Base-by-base conservation (phyloP, 495 filamentous ascomycete species). In the Chaetomidium leptoderma region DNA sequence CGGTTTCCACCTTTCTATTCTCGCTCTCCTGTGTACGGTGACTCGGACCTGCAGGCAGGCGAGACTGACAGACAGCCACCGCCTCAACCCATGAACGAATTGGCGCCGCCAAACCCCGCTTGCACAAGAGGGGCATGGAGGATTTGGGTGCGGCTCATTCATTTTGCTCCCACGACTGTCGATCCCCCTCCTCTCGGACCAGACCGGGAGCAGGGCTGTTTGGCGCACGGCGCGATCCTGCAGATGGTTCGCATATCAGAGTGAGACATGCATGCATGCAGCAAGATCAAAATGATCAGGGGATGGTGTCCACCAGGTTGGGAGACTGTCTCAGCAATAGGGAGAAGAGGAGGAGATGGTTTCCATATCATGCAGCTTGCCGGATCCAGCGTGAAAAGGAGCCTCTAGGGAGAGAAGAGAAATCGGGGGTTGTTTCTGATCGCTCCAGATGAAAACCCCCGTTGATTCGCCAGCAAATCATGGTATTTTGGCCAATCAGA, bases 401-500 rank as follows among this genome's bases (percentile, higher is more conserved):
- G 29, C 21, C 53, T 32, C 2, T 5, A 6, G 33, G 26, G 51
- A 39, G 23, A 33, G 17, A 27, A n/a, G n/a, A n/a, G n/a, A 32
- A 36, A 57, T 57, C 39, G 47, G 61, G 39, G 46, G 35, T 43
- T 40, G n/a, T 49, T 48, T 43, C 19, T 14, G 26, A 19, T 33
- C 23, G 17, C 21, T 21, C 44, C 27, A 51, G 8, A 10, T 8
- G 32, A 24, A 13, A 14, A 43, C 8, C 14, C 32, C 27, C 19
- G 16, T 0, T 59, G 44, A 63, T 68, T 70, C 59, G 67, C 14
- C 26, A 27, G 14, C n/a, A 66, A 64, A 70, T 63, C 19, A 9
- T 49, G 35, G 40, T 33, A 57, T 48, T 46, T 58, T 14, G 55
- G 26, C 67, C 58, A 70, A 70, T 70, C 50, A 66, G 46, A 64